phyloP scores from a whole-genome alignment of 768 basidiomycete species.

The Coprinopsis sp. region DNA sequence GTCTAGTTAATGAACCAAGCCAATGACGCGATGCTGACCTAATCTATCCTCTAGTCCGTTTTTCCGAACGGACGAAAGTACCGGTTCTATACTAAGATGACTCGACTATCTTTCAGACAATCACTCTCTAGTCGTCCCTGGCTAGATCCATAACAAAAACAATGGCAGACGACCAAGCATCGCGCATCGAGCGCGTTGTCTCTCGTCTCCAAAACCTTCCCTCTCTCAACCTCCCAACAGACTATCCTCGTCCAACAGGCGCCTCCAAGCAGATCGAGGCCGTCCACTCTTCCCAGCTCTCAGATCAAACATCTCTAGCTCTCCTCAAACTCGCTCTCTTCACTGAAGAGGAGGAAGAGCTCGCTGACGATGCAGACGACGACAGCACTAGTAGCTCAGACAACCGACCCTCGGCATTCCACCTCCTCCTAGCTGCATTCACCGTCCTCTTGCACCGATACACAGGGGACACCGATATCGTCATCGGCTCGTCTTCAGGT shows the following conservation, averaged over 20 bases:
- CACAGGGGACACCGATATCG: constrained; percentile 91
- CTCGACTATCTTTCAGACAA: constrained; percentile 3
- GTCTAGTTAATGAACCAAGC: no score
- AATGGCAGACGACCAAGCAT: constrained; percentile 40
- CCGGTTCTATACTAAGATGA: constrained; percentile 10
- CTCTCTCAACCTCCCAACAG: constrained; percentile 88
- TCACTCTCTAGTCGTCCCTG: no score
- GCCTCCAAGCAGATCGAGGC: constrained; percentile 81
- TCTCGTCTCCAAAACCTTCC: constrained; percentile 76
- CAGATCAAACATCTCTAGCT: constrained; percentile 69
- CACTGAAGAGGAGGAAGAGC: constrained; percentile 49
- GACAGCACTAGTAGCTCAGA: constrained; percentile 27
- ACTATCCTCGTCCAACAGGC: constrained; percentile 83
- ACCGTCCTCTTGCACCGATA: constrained; percentile 87
- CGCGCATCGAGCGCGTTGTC: constrained; percentile 51
- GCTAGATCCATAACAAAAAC: no score
- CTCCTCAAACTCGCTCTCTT: constrained; percentile 80
- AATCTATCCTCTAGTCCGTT: no score
- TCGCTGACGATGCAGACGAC: constrained; percentile 38
- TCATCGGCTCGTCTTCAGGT: constrained; percentile 78
- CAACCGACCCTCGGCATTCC: constrained; percentile 75
- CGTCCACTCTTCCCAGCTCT: constrained; percentile 64
- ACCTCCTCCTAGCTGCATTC: constrained; percentile 90
- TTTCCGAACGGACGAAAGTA: no score
- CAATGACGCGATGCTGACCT: no score